These are phyloP conservation scores for Hypoxylon crocopeplum DNA, from an alignment of 495 filamentous ascomycete species.

Conservation along the genomic window DNA sequence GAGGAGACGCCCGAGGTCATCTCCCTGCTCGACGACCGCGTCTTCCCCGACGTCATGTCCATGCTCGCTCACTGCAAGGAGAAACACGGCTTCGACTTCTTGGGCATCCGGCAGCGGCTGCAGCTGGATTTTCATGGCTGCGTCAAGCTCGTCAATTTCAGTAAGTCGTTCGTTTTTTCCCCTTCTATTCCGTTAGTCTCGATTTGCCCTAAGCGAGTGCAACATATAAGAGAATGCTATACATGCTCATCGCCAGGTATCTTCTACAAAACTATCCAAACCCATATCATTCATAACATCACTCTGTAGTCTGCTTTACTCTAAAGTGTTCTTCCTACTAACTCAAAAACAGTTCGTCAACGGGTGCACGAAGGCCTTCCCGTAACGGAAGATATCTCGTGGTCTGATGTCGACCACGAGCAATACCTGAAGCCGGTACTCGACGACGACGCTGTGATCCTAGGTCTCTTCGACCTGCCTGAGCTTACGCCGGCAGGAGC, in stretches of 20 bases:
- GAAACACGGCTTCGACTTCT: conserved; percentile 76
- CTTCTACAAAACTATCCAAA: too few species aligned
- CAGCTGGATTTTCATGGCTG: conserved; percentile 80
- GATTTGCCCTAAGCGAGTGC: too few species aligned
- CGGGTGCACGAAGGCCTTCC: conserved; percentile 53
- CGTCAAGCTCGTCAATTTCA: conserved; percentile 87
- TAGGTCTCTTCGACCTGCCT: conserved; percentile 79
- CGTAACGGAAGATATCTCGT: conserved; percentile 62
- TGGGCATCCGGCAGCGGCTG: conserved; percentile 66
- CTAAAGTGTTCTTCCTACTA: conserved; percentile 1
- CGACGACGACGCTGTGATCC: conserved; percentile 88
- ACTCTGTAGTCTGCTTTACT: not conserved
- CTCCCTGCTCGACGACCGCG: conserved; percentile 72
- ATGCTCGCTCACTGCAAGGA: conserved; percentile 79
- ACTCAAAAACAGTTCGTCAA: conserved; percentile 45
- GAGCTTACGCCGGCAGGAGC: conserved; percentile 39
- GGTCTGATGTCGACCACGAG: conserved; percentile 71
- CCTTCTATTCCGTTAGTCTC: too few species aligned
- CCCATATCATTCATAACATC: not conserved
- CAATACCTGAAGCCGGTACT: conserved; percentile 80
- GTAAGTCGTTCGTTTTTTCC: conserved; percentile 38
- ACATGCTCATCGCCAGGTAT: too few species aligned
- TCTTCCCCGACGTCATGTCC: conserved; percentile 66
- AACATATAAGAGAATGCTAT: too few species aligned
- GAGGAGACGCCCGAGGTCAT: conserved; percentile 65